A percentile compares a stretch with the other conserved stretches of the same genome.
Evolutionary conservation across 2,329 filamentous ascomycete species (phyloP).

Genomic region (Aspergillus carbonarius): DNA sequence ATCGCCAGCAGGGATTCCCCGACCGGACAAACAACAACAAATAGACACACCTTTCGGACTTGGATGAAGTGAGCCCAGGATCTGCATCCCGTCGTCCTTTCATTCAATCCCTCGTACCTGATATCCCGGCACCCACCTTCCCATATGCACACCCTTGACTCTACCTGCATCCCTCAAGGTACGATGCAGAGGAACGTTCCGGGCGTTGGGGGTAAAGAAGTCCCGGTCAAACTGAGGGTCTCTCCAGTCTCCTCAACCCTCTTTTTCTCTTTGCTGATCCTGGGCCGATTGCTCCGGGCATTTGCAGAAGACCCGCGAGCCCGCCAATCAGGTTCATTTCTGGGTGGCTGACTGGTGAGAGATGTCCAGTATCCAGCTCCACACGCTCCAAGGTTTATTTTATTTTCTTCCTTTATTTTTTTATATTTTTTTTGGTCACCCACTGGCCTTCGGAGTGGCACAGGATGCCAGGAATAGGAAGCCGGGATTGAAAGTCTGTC

Average conservation of each 20-base stretch:
- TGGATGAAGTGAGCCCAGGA: neutral
- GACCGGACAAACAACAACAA: constrained; percentile 7
- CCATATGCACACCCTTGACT: neutral
- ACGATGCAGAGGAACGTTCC: constrained; percentile 2
- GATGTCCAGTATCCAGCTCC: neutral
- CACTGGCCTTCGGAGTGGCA: constrained; percentile 8
- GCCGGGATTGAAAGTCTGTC: neutral
- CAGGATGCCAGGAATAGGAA: neutral
- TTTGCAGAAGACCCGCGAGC: constrained; percentile 20
- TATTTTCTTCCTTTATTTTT: no score
- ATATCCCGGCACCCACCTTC: neutral
- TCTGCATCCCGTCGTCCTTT: neutral
- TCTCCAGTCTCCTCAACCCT: constrained; percentile 1
- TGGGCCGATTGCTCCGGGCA: constrained; percentile 17
- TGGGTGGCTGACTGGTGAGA: constrained; percentile 10
- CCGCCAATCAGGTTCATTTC: constrained; percentile 22
- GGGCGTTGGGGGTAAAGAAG: neutral
- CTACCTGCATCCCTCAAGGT: neutral
- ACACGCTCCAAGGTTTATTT: neutral
- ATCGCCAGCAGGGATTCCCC: constrained; percentile 10
- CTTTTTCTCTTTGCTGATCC: constrained; percentile 5
- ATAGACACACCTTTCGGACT: constrained; percentile 1
- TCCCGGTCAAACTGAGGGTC: neutral
- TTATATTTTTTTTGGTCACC: neutral
- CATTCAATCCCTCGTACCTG: neutral